Evolutionary conservation across 2,329 filamentous ascomycete species (phyloP).

Genomic region (Fusarium sororula): DNA sequence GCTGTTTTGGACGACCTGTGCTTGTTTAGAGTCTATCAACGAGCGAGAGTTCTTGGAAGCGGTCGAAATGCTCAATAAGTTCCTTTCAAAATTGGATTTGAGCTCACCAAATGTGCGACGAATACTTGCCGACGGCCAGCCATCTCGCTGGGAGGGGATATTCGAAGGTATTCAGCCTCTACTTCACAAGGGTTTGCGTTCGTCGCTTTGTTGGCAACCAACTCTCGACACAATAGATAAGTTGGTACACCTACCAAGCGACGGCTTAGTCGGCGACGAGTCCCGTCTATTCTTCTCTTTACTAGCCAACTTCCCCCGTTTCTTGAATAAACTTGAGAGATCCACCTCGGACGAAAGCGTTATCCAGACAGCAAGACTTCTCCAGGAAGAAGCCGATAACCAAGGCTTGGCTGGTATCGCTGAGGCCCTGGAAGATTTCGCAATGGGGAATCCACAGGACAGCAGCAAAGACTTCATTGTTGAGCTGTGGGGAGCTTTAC

Average conservation of each 20-base stretch:
- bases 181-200: conserved; percentile 91
- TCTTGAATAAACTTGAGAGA: conserved; percentile 81
- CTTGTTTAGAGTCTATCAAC: conserved; percentile 95
- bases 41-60: conserved; percentile 94
- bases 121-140: conserved; percentile 79
- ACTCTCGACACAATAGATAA: conserved; percentile 82
- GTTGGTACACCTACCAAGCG: conserved; percentile 80
- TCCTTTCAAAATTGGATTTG: conserved; percentile 86
- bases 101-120: conserved; percentile 73
- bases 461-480: conserved; percentile 79
- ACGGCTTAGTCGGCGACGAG: conserved; percentile 82
- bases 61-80: conserved; percentile 87
- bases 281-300: conserved; percentile 84
- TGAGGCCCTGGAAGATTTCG: conserved; percentile 74
- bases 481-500: conserved; percentile 77
- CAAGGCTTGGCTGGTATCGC: conserved; percentile 76
- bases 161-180: conserved; percentile 89
- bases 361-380: conserved; percentile 71
- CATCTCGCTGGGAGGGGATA: conserved; percentile 84
- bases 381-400: conserved; percentile 77
- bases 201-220: conserved; percentile 80
- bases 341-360: conserved; percentile 63
- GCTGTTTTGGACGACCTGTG: conserved; percentile 97
- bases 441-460: conserved; percentile 70
- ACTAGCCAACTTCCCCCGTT: conserved; percentile 91